phyloP scores from a whole-genome alignment of 148 eudicot genomes.

The Cornus suecica region DNA sequence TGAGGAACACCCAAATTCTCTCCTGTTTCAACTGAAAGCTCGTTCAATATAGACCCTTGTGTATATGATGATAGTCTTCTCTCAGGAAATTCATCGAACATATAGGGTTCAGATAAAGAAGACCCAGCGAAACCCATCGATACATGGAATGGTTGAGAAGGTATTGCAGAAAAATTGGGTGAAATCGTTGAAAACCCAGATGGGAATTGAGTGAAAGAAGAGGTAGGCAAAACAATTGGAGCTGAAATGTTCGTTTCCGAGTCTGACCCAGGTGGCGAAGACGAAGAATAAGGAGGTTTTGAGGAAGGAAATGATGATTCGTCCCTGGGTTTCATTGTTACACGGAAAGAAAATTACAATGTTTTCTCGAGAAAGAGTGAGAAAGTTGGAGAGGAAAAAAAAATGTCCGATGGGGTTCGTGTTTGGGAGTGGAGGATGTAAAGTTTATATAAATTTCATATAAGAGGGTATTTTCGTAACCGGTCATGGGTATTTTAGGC shows the following conservation, averaged over 20 bases:
- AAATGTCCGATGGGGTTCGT: not conserved
- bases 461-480: no score
- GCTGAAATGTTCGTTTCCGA: not conserved
- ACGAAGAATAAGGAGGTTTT: not conserved
- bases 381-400: slow-evolving; percentile 6
- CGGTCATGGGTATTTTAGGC: no score
- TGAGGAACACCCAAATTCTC: no score
- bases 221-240: not conserved
- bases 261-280: slow-evolving; percentile 12
- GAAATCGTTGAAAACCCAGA: slow-evolving; percentile 1
- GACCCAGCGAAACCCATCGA: no score
- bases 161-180: not conserved
- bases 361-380: not conserved
- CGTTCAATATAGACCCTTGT: no score
- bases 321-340: slow-evolving; percentile 2
- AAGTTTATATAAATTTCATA: no score
- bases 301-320: not conserved
- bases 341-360: not conserved
- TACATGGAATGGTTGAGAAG: slow-evolving; percentile 6
- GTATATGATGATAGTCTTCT: no score
- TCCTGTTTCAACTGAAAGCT: no score
- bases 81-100: no score
- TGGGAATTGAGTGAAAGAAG: not conserved
- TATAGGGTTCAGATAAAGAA: no score
- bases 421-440: not conserved